These are phyloP conservation scores for Pueraria montana DNA, from an alignment of 306 rosid genomes.

Conservation along the genomic window DNA sequence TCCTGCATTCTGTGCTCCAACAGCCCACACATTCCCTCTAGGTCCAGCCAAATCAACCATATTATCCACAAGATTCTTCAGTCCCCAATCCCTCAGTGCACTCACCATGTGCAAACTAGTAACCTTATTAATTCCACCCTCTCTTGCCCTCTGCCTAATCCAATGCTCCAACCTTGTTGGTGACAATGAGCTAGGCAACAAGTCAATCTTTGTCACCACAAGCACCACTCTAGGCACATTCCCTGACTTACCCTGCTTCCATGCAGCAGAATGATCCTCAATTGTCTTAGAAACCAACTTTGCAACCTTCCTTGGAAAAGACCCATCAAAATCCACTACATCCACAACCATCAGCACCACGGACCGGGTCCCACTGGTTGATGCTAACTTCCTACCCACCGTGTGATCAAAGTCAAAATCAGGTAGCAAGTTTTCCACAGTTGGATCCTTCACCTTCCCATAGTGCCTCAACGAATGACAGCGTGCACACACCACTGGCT, in stretches of 20 bases:
- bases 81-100: slow-evolving; percentile 84
- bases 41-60: slow-evolving; percentile 74
- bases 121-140: slow-evolving; percentile 81
- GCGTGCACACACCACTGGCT: slow-evolving; percentile 86
- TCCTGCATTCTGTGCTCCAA: slow-evolving; percentile 98
- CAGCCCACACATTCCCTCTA: slow-evolving; percentile 92
- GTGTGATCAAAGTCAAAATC: slow-evolving; percentile 93
- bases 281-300: slow-evolving; percentile 75
- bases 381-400: slow-evolving; percentile 78
- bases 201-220: slow-evolving; percentile 84
- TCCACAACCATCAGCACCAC: slow-evolving; percentile 92
- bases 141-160: slow-evolving; percentile 93
- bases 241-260: slow-evolving; percentile 89
- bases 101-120: slow-evolving; percentile 96
- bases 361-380: slow-evolving; percentile 70
- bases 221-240: slow-evolving; percentile 91
- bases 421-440: slow-evolving; percentile 84
- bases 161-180: slow-evolving; percentile 87
- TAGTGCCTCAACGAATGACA: slow-evolving; percentile 94
- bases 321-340: slow-evolving; percentile 88
- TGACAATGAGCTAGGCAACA: slow-evolving; percentile 79
- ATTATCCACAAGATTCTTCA: slow-evolving; percentile 80
- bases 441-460: slow-evolving; percentile 89
- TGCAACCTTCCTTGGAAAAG: slow-evolving; percentile 85
- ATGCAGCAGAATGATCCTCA: slow-evolving; percentile 69